Percentiles rank a stretch among this genome's conserved stretches.
Evolutionary conservation across 768 basidiomycete genomes (phyloP).

Genomic region (Lentinula raphanica): DNA sequence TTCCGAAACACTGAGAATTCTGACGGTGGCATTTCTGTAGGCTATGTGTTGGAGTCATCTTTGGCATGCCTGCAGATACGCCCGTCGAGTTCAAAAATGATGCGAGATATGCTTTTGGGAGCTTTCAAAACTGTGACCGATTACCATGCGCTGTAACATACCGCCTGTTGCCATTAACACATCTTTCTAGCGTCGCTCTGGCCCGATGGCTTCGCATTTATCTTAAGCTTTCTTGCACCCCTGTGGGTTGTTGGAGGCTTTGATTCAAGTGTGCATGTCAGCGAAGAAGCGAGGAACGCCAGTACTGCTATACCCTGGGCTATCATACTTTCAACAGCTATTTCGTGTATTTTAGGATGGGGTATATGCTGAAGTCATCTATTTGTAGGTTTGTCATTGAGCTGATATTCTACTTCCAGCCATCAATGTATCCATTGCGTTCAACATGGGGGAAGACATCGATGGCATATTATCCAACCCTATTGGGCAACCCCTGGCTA

Average conservation of each 20-base stretch:
- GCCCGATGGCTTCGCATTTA: conserved; percentile 33
- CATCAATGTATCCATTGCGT: conserved; percentile 47
- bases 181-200: conserved; percentile 22
- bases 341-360: conserved; percentile 42
- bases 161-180: background rate
- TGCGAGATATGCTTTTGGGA: conserved; percentile 37
- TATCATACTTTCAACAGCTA: conserved; percentile 42
- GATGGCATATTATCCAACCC: conserved; percentile 21
- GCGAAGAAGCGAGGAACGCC: conserved; percentile 52
- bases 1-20: too few species aligned
- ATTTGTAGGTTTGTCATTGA: background rate
- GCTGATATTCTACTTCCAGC: conserved; percentile 20
- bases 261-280: conserved; percentile 49
- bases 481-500: conserved; percentile 33
- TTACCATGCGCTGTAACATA: background rate
- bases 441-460: conserved; percentile 53
- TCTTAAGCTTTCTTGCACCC: conserved; percentile 32
- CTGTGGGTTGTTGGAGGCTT: conserved; percentile 38
- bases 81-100: conserved; percentile 37
- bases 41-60: conserved; percentile 40
- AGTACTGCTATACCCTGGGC: conserved; percentile 53
- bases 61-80: conserved; percentile 43
- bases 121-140: conserved; percentile 35
- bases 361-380: conserved; percentile 23
- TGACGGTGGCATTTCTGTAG: conserved; percentile 20